Evolutionary conservation across 306 rosid genomes (phyloP).

Genomic region (Cucurbita ficifolia): DNA sequence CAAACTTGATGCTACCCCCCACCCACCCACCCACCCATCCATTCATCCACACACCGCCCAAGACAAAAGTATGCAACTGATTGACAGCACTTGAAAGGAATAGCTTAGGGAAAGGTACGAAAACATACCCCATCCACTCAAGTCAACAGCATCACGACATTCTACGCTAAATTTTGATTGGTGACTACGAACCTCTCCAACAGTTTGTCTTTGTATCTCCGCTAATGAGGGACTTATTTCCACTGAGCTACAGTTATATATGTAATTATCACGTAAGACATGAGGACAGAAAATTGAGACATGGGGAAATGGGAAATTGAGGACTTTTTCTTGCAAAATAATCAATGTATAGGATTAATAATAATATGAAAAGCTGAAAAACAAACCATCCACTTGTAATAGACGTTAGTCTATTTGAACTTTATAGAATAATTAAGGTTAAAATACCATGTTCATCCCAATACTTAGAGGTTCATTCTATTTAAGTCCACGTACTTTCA

Average conservation of each 20-base stretch:
- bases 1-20: not conserved
- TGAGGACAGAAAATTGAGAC: not conserved
- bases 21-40: not conserved
- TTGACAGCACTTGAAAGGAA: not conserved
- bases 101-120: constrained; percentile 1
- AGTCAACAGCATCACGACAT: constrained; percentile 76
- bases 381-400: too few species aligned
- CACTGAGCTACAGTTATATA: constrained; percentile 58
- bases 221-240: constrained; percentile 91
- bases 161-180: constrained; percentile 70
- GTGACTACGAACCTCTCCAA: constrained; percentile 66
- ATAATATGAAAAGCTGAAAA: too few species aligned
- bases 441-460: too few species aligned
- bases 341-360: not conserved
- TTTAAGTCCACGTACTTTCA: too few species aligned
- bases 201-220: constrained; percentile 73
- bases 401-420: too few species aligned
- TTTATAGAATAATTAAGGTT: too few species aligned
- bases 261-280: constrained; percentile 5
- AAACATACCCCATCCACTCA: constrained; percentile 76
- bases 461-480: too few species aligned
- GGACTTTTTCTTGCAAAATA: not conserved
- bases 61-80: not conserved
- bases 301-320: not conserved
- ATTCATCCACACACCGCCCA: not conserved